Percentiles rank a stretch among this genome's conserved stretches.
These are phyloP conservation scores for Phalaenopsis hybrid DNA, from an alignment of 116 monocot genomes.

Conservation along the genomic window DNA sequence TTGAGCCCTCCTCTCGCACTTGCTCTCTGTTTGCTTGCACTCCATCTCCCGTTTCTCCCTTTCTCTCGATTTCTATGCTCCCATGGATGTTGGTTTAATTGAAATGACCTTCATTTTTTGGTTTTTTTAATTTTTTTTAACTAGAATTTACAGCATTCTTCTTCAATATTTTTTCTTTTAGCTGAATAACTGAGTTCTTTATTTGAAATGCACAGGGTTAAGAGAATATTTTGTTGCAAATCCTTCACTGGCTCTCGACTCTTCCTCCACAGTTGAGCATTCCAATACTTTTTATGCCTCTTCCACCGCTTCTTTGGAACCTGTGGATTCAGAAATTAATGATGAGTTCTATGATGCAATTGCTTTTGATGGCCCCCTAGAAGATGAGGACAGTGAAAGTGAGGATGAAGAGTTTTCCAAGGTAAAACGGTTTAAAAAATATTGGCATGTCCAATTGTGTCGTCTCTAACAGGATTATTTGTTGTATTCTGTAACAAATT, in stretches of 20 bases:
- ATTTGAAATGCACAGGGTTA: slow-evolving; percentile 41
- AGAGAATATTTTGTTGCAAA: slow-evolving; percentile 85
- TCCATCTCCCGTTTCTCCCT: too few species aligned
- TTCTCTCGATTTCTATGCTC: too few species aligned
- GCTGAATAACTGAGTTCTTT: not conserved
- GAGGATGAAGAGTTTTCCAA: slow-evolving; percentile 43
- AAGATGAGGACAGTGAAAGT: slow-evolving; percentile 88
- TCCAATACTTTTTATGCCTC: slow-evolving; percentile 24
- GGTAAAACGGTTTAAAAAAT: slow-evolving; percentile 18
- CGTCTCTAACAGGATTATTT: not conserved
- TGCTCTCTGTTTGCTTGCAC: too few species aligned
- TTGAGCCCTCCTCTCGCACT: too few species aligned
- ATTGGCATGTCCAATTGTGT: not conserved
- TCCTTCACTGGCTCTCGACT: slow-evolving; percentile 46
- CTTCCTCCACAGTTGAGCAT: slow-evolving; percentile 32
- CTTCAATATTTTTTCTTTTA: not conserved
- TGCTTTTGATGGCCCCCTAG: slow-evolving; percentile 43
- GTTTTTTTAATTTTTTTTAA: too few species aligned
- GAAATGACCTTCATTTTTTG: too few species aligned
- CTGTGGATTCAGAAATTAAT: slow-evolving; percentile 54
- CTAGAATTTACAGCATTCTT: not conserved
- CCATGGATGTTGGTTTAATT: too few species aligned
- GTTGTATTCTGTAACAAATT: not conserved
- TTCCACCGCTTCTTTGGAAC: slow-evolving; percentile 26
- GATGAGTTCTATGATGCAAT: slow-evolving; percentile 97